Base-by-base conservation (phyloP, 768 basidiomycete genomes). In the Collybia nuda region DNA sequence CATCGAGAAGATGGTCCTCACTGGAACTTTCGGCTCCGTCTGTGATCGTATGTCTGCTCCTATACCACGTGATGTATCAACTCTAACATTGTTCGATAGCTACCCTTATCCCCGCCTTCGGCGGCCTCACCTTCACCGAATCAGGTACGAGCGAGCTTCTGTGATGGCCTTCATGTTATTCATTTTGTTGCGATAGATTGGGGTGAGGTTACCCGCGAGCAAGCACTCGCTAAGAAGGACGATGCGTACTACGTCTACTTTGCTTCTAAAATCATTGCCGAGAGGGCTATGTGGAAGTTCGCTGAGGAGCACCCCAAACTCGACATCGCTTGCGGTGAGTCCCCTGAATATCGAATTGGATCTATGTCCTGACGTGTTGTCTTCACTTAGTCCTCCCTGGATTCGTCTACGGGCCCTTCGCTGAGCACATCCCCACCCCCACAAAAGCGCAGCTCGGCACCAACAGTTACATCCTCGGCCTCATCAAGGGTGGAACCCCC, bases 211-310 rank as follows among this genome's bases (percentile, higher is more conserved):
- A 63, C 67, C 7, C 50, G 57, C 14, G 68, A 72, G 40, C 67
- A 74, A 28, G 64, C 65, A 2, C 50, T 59, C 29, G 54, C 53
- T n/a, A 57, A 66, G 17, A 59, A 61, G 18, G 59, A 62, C 0
- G 53, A 63, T 39, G 62, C 63, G 8, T 61, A 61, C 28, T 72
- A 67, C 40, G 59, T 68, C 32, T 80, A 79, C 59, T 64, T 68
- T 32, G 66, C 67, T 11, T 65, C 73, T 12, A 80, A 80, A 52
- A 62, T 64, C 12, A 56, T 74, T 3, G 69, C 73, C 2, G 77
- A 79, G 56, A 56, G 58, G 22, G 72, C 73, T 0, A 62, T 70
- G 6, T 77, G 76, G 75, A 62, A 71, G 8, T 75, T 74, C 44
- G 74, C 67, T 5, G 56, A 59, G 35, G 56, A 66, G 22, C 69